Base-by-base conservation (phyloP, 2,329 filamentous ascomycete species). In the Xylaria sp. region DNA sequence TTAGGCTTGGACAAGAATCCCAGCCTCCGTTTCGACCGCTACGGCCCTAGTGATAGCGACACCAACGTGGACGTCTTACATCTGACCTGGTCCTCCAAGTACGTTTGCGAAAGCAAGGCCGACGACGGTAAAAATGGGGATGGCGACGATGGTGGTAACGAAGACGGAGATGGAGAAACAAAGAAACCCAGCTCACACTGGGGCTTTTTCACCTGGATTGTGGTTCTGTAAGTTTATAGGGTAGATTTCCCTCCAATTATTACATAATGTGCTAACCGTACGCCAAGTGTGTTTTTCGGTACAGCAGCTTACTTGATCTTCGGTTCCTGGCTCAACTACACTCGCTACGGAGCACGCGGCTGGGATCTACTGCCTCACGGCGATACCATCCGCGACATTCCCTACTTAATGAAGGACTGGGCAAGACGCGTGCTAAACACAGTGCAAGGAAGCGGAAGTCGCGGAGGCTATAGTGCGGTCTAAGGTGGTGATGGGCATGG, bases 281-380 rank as follows among this genome's bases (percentile, higher is more conserved):
- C 11, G 21, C n/a, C 57, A 19, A 97, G 94, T 70, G 80, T 90
- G 63, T 99, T 99, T 85, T 84, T 98, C 66, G 87, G 87, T 47
- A 90, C 88, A 42, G 92, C 95, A 1, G 82, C 94, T 23, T 99
- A 98, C 79, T 89, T 99, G 68, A 97, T 98, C 76, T 98, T 98
- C 74, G 94, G 94, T 67, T 96, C 94, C 19, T 99, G 95, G 95
- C 88, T 98, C 76, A 98, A 98, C 82, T 98, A 98, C 84, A 97
- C 93, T 81, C 91, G 94, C 65, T 97, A 97, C 78, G 94, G 94
- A 50, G 94, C 94, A 55, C 86, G 94, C 46, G 95, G 95, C 60
- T 98, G 94, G 94, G 95, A 98, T 73, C 84, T 97, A 17, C 83
- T 98, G 17, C 95, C 95, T 14, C 94, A 98, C 75, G 91, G 91